These are phyloP conservation scores for Gomphus sp. DNA, from an alignment of 1,284 basidiomycete species.

Conservation along the genomic window DNA sequence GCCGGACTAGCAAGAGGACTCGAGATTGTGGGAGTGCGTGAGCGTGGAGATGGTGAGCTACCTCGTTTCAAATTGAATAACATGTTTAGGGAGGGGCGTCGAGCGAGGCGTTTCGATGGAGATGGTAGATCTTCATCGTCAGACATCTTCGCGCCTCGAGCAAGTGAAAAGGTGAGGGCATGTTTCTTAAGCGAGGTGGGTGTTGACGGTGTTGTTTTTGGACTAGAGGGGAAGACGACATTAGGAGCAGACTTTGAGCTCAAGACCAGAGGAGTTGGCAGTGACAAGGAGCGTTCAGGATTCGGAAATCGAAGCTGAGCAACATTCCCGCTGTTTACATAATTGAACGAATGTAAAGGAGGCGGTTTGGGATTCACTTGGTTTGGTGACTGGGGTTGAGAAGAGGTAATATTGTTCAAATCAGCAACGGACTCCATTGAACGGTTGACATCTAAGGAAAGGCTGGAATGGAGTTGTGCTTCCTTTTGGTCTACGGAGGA, in stretches of 20 bases:
- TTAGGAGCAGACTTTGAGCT: conserved; percentile 3
- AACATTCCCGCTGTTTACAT: background rate
- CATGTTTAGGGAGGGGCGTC: conserved; percentile 8
- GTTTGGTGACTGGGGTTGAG: background rate
- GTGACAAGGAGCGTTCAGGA: background rate
- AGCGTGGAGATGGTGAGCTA: conserved; percentile 4
- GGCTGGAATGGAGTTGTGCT: background rate
- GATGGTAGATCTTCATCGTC: background rate
- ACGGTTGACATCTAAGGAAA: background rate
- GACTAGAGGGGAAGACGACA: conserved; percentile 6
- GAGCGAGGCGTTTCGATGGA: conserved; percentile 3
- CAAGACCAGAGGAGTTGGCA: background rate
- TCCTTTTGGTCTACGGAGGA: background rate
- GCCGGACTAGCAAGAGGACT: background rate
- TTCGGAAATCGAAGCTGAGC: background rate
- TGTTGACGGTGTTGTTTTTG: conserved; percentile 1
- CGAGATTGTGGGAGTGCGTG: conserved; percentile 6
- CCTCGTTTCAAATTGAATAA: conserved; percentile 9
- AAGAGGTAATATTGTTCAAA: background rate
- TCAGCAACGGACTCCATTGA: background rate
- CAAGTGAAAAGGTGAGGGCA: background rate
- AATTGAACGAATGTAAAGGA: background rate
- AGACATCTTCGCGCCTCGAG: background rate
- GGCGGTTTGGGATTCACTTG: background rate
- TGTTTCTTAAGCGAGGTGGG: conserved; percentile 10